Evolutionary conservation across 2,329 filamentous ascomycete species (phyloP).

Genomic region (Kalmusia sp.): DNA sequence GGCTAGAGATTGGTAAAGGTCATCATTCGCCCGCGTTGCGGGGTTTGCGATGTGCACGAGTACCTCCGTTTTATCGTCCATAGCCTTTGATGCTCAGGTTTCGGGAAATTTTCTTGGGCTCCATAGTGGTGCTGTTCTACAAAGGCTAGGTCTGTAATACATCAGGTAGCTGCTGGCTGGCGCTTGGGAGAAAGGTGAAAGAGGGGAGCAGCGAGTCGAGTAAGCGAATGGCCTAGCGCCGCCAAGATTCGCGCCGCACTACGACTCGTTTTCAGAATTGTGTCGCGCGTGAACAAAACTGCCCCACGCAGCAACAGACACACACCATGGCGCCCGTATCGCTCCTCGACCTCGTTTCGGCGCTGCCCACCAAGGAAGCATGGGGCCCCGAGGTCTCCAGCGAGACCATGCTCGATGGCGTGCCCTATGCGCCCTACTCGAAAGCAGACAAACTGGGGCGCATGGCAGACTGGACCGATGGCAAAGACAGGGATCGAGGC

Average conservation of each 20-base stretch:
- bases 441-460: slow-evolving; percentile 98
- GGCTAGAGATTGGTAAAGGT: slow-evolving; percentile 49
- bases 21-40: slow-evolving; percentile 50
- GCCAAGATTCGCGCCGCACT: slow-evolving; percentile 20
- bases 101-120: not conserved
- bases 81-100: slow-evolving; percentile 13
- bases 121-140: not conserved
- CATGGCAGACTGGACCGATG: slow-evolving; percentile 99
- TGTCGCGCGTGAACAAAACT: slow-evolving; percentile 22
- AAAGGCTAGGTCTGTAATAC: not conserved
- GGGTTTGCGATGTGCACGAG: slow-evolving; percentile 56
- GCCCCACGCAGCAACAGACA: slow-evolving; percentile 17
- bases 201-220: slow-evolving; percentile 1
- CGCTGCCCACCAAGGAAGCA: slow-evolving; percentile 53
- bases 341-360: slow-evolving; percentile 56
- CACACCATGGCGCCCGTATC: slow-evolving; percentile 55
- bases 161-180: not conserved
- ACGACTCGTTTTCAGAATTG: slow-evolving; percentile 14
- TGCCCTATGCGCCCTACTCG: slow-evolving; percentile 96
- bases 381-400: slow-evolving; percentile 87
- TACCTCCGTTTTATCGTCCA: slow-evolving; percentile 46
- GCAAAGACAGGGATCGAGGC: slow-evolving; percentile 79
- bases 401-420: slow-evolving; percentile 90
- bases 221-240: slow-evolving; percentile 3
- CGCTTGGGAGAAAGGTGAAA: not conserved